Conservation (phyloP, 768 basidiomycete species). For the Trametopsis cervina region DNA sequence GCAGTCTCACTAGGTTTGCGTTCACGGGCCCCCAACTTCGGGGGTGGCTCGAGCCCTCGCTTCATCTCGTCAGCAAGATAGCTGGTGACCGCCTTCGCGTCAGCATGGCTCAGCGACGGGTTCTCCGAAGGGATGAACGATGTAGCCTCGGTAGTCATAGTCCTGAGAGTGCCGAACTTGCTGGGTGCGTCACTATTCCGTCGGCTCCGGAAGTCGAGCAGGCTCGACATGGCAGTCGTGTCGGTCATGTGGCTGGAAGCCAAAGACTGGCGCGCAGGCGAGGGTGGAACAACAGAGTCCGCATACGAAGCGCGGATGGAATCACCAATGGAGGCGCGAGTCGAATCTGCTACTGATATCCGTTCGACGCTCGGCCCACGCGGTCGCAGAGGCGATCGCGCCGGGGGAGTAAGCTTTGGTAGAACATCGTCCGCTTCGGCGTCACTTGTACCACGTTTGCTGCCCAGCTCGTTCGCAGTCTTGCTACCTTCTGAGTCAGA, state of each 20-base stretch:
- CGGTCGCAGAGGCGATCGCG: conserved; percentile 49
- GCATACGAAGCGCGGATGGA: conserved; percentile 29
- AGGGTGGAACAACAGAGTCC: conserved; percentile 22
- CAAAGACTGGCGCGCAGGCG: conserved; percentile 51
- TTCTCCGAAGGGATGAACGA: conserved; percentile 47
- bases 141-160: conserved; percentile 77
- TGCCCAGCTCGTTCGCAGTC: conserved; percentile 24
- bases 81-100: conserved; percentile 52
- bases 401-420: conserved; percentile 32
- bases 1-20: conserved; percentile 59
- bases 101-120: conserved; percentile 59
- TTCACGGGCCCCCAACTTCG: conserved; percentile 32
- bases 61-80: conserved; percentile 36
- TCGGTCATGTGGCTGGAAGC: conserved; percentile 59
- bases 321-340: conserved; percentile 28
- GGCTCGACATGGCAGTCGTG: conserved; percentile 47
- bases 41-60: conserved; percentile 20
- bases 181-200: conserved; percentile 38
- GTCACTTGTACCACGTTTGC: conserved; percentile 8
- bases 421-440: conserved; percentile 28
- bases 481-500: conserved; percentile 21
- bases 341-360: conserved; percentile 23
- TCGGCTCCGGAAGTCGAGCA: conserved; percentile 29
- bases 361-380: conserved; percentile 23
- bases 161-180: conserved; percentile 74